Base-by-base conservation (phyloP, 140 eudicot genomes). In the Flaveria floridana region DNA sequence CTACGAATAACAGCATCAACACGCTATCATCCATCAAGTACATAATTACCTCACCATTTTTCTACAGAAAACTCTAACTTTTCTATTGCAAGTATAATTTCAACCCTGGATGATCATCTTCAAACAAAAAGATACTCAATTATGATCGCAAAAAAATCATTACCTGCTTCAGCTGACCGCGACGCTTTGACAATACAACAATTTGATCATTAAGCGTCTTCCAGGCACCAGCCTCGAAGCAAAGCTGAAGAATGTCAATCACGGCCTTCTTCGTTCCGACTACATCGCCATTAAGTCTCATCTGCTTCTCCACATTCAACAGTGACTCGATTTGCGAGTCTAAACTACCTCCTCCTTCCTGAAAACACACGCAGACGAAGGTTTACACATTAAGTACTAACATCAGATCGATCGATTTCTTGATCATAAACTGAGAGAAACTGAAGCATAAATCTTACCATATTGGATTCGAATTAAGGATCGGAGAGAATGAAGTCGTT, bases 121-220 rank as follows among this genome's bases (percentile, higher is more conserved):
- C 51, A 62, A 26, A 62, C 4, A 15, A 74, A 62, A 72, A 72
- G 42, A 44, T 56, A 41, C 13, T 56, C 25, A 1, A 56, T 56
- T 3, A n/a, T 0, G 18, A 50, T 50, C 0, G 15, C 56, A 50
- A 1, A 10, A 28, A 8, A 30, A 41, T 0, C 15, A 16, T 47
- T 18, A 93, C 98, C 98, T 93, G 98, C 69, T 89, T 92, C 76
- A 89, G 75, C 82, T 93, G 98, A 1, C 98, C 98, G 18, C 98
- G 95, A 5, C 98, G 91, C 88, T 93, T 88, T 11, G 96, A 93
- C 55, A 93, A 70, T 20, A 93, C 82, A 66, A 88, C 78, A 85
- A 93, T 90, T 84, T 93, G 98, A 76, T 93, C 98, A 76, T 90
- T 93, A 4, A 93, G 81, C 6, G 91, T 86, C 71, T 85, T 90